Percentiles rank a stretch among this genome's conserved stretches.
These are phyloP conservation scores for Pelagophyceae sp. DNA, from an alignment of 352 stramenopile genomes.

Conservation along the genomic window DNA sequence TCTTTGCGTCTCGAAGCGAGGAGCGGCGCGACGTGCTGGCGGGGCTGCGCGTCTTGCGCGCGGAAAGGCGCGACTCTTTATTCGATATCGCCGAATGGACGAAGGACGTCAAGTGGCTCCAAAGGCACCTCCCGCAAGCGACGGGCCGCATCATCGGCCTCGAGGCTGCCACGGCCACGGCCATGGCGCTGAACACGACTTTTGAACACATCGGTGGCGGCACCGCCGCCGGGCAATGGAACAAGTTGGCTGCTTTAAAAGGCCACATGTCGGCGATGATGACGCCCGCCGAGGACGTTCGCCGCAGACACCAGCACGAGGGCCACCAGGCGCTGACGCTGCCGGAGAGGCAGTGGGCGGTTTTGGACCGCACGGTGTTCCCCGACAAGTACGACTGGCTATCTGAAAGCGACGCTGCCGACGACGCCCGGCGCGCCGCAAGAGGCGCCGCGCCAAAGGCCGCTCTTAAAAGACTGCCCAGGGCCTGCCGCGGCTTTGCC, in stretches of 20 bases:
- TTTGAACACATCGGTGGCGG: constrained; percentile 16
- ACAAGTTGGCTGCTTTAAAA: constrained; percentile 12
- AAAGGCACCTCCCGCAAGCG: constrained; percentile 27
- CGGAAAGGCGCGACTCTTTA: constrained; percentile 23
- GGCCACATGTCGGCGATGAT: constrained; percentile 24
- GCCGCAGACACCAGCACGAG: constrained; percentile 27
- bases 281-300: constrained; percentile 39
- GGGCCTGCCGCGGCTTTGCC: constrained; percentile 17
- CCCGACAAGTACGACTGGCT: constrained; percentile 39
- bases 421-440: neutral
- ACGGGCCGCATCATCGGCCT: constrained; percentile 24
- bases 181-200: constrained; percentile 32
- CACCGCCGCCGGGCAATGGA: constrained; percentile 12
- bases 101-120: constrained; percentile 28
- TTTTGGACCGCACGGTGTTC: constrained; percentile 34
- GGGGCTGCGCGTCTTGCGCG: constrained; percentile 25
- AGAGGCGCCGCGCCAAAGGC: constrained; percentile 23
- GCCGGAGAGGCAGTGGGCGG: constrained; percentile 40
- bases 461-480: constrained; percentile 1
- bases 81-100: constrained; percentile 21
- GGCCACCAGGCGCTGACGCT: constrained; percentile 34
- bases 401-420: constrained; percentile 11
- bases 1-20: constrained; percentile 32
- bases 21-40: constrained; percentile 33
- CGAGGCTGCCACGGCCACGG: constrained; percentile 27